These are phyloP conservation scores for Sclerotinia glacialis DNA, from an alignment of 2,329 filamentous ascomycete species.

Conservation along the genomic window DNA sequence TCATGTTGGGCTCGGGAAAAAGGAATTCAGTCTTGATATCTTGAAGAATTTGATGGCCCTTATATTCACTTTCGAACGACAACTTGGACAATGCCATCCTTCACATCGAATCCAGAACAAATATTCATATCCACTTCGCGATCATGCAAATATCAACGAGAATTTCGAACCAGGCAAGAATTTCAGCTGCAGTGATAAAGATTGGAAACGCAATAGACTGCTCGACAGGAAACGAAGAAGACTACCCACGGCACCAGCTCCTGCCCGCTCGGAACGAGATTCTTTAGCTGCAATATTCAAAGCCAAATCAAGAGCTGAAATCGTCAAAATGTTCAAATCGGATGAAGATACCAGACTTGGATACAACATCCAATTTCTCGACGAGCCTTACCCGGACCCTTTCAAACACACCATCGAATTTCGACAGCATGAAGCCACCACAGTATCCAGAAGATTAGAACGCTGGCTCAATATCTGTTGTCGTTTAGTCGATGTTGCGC, in stretches of 20 bases:
- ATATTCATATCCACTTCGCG: slow-evolving; percentile 8
- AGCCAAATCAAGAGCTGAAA: slow-evolving; percentile 1
- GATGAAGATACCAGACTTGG: slow-evolving; percentile 1
- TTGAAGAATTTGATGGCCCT: slow-evolving; percentile 37
- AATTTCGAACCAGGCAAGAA: slow-evolving; percentile 6
- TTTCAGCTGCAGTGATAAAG: slow-evolving; percentile 2
- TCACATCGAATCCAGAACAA: slow-evolving; percentile 3
- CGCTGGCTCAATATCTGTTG: slow-evolving; percentile 28
- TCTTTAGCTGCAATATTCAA: slow-evolving; percentile 1
- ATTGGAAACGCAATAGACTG: not conserved
- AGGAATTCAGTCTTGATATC: slow-evolving; percentile 30
- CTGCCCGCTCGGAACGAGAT: not conserved
- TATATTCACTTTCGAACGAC: slow-evolving; percentile 35
- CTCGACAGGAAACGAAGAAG: not conserved
- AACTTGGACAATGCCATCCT: slow-evolving; percentile 35
- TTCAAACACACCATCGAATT: slow-evolving; percentile 32
- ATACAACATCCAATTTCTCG: slow-evolving; percentile 4
- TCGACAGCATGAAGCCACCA: slow-evolving; percentile 29
- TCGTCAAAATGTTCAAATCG: not conserved
- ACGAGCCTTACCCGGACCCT: not conserved
- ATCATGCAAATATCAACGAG: not conserved
- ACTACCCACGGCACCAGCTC: not conserved
- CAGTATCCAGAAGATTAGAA: slow-evolving; percentile 22
- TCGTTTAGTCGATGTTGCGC: slow-evolving; percentile 25
- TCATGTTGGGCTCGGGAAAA: slow-evolving; percentile 37